Evolutionary conservation across 169 alveolate species (phyloP).

Genomic region (Babesia bovis): DNA sequence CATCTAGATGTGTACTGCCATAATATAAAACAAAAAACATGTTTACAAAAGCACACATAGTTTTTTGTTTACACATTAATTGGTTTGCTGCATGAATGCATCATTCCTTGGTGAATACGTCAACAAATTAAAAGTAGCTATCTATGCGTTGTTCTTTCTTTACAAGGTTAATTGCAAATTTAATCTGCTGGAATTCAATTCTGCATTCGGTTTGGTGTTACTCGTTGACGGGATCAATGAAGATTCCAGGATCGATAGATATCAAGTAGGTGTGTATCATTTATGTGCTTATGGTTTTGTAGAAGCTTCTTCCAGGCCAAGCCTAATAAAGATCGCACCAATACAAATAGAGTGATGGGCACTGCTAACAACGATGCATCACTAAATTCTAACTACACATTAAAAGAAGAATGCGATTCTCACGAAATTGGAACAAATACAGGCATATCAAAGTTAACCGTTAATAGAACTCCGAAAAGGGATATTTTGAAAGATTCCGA

Average conservation of each 20-base stretch:
- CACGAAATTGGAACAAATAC: neutral
- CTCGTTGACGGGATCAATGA: neutral
- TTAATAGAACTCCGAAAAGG: neutral
- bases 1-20: too few relatives aligned
- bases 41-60: too few relatives aligned
- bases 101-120: too few relatives aligned
- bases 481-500: neutral
- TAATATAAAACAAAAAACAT: too few relatives aligned
- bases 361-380: neutral
- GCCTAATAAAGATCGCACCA: slow-evolving; percentile 2
- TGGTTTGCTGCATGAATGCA: too few relatives aligned
- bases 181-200: neutral
- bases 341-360: neutral
- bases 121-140: too few relatives aligned
- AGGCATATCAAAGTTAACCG: neutral
- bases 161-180: neutral
- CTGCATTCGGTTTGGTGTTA: neutral
- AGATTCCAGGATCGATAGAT: slow-evolving; percentile 13
- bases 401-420: neutral
- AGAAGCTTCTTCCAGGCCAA: slow-evolving; percentile 24
- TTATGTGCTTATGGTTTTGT: neutral
- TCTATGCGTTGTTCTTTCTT: slow-evolving; percentile 12
- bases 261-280: slow-evolving; percentile 21
- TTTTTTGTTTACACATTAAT: too few relatives aligned
- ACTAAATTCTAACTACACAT: neutral